Base-by-base conservation (phyloP, 148 eudicot genomes). In the Fagopyrum homotropicum region DNA sequence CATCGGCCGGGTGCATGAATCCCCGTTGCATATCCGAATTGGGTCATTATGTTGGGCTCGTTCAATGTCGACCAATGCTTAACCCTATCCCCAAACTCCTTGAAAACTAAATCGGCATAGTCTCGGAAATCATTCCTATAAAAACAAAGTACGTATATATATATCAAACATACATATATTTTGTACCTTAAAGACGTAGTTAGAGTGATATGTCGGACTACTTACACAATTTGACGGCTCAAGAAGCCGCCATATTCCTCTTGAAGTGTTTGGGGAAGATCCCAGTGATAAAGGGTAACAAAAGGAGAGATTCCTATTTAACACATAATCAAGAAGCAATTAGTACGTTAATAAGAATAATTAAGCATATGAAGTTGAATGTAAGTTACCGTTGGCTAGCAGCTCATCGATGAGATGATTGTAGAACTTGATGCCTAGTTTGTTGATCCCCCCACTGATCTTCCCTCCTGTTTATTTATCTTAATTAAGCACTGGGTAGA, bases 321-420 rank as follows among this genome's bases (percentile, higher is more conserved):
- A 49, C 52, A 49, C 52, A 49, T 49, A 35, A 35, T 35, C 3
- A 35, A 35, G 40, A 35, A 35, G 40, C 40, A 35, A 35, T 35
- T 35, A 35, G 40, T 35, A 35, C 40, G 40, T 35, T 35, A 35
- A 35, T 35, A 35, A 35, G 40, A 35, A 35, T 35, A 35, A 35
- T 35, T 35, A 35, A 35, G 2, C 40, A 35, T 35, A 35, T 35
- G 40, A 35, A 35, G 40, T 35, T 35, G 40, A 1, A 35, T 35
- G 2, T 35, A 35, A 35, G 40, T 73, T 56, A 86, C 88, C 86
- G 54, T 83, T 79, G 17, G 75, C 72, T 71, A 83, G 26, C 17
- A 86, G 84, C 68, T 86, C 88, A 54, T 86, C 57, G 75, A 86
- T 86, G 30, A 86, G 83, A 68, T 77, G 78, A 77, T 83, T 80